phyloP scores from a whole-genome alignment of 306 rosid genomes.

The Amphicarpaea edgeworthii region DNA sequence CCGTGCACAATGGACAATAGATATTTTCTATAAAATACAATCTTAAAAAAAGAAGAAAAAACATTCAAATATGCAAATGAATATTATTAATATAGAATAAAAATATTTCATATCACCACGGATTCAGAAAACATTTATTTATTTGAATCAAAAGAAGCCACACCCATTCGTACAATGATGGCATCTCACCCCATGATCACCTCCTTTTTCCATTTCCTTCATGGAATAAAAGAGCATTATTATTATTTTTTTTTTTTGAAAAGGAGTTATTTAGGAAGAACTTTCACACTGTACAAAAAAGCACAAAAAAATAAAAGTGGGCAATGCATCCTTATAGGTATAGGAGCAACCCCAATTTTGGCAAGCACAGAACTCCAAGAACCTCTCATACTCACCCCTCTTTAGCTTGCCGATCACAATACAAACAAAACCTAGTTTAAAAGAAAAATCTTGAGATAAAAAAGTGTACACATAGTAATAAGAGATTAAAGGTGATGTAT shows the following conservation, averaged over 20 bases:
- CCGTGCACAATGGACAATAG: neutral
- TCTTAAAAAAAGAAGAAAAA: neutral
- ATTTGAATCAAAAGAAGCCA: neutral
- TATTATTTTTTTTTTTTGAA: too few species aligned
- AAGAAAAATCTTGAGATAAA: constrained; percentile 17
- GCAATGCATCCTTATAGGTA: constrained; percentile 8
- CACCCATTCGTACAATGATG: neutral
- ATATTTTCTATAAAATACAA: neutral
- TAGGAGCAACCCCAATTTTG: constrained; percentile 18
- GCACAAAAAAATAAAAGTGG: constrained; percentile 23
- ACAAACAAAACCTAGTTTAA: neutral
- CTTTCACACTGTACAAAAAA: constrained; percentile 31
- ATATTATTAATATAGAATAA: too few species aligned
- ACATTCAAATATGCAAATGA: neutral
- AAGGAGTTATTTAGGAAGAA: constrained; percentile 33
- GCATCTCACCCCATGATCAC: constrained; percentile 1
- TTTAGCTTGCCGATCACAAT: neutral
- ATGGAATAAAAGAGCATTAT: constrained; percentile 33
- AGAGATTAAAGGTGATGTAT: too few species aligned
- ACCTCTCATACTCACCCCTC: constrained; percentile 16
- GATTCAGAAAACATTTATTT: neutral
- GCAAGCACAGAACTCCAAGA: constrained; percentile 39
- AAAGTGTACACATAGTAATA: too few species aligned
- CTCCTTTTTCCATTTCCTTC: constrained; percentile 14
- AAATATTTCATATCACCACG: neutral